Evolutionary conservation across 179 eudicot species (phyloP).

Genomic region (Silene noctiflora): DNA sequence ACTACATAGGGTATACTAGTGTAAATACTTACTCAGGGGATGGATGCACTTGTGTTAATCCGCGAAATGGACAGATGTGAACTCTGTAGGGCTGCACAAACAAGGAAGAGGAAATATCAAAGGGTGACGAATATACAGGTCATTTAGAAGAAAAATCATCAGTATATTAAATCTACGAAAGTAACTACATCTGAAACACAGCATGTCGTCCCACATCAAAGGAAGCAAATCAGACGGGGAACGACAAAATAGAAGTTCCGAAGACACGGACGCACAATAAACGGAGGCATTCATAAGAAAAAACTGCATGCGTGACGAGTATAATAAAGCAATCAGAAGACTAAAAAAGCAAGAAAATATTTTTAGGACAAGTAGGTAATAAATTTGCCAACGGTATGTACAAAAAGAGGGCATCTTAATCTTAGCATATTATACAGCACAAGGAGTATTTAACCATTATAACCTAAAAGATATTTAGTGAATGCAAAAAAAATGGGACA

Average conservation of each 20-base stretch:
- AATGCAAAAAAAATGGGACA: neutral
- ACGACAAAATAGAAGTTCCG: neutral
- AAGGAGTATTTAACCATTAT: neutral
- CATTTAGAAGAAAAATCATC: neutral
- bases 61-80: slow-evolving; percentile 51
- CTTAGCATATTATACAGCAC: neutral
- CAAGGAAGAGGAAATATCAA: slow-evolving; percentile 3
- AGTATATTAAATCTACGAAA: neutral
- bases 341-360: neutral
- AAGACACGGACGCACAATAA: neutral
- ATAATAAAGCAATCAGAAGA: neutral
- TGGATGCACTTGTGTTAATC: slow-evolving; percentile 45
- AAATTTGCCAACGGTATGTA: neutral
- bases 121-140: neutral
- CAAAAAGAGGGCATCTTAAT: neutral
- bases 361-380: neutral
- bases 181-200: neutral
- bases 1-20: neutral
- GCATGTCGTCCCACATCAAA: neutral
- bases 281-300: neutral
- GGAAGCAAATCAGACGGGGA: neutral
- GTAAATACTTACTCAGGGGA: slow-evolving; percentile 31
- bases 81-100: slow-evolving; percentile 53
- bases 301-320: neutral
- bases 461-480: neutral